These are phyloP conservation scores for Metschnikowia lachancei DNA, from an alignment of 805 yeast species.

Conservation along the genomic window DNA sequence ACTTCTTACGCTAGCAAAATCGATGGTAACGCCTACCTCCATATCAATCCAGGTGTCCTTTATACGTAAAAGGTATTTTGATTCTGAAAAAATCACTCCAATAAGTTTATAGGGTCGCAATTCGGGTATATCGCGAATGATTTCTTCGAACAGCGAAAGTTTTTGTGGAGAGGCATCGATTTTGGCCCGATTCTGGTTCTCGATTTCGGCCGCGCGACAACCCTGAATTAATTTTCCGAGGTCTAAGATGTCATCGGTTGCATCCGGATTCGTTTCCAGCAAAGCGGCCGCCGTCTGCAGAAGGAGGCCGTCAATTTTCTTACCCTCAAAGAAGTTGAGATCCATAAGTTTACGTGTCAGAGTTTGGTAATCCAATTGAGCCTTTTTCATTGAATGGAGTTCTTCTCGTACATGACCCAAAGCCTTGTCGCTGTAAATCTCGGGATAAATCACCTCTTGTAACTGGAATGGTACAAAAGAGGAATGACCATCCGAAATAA, in stretches of 20 bases:
- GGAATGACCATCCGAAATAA: slow-evolving; percentile 28
- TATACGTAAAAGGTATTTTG: slow-evolving; percentile 23
- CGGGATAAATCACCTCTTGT: slow-evolving; percentile 36
- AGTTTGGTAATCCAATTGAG: slow-evolving; percentile 20
- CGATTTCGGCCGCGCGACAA: slow-evolving; percentile 23
- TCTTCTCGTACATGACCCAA: slow-evolving; percentile 20
- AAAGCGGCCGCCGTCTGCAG: slow-evolving; percentile 23
- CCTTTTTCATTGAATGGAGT: slow-evolving; percentile 20
- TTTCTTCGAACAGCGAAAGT: slow-evolving; percentile 10
- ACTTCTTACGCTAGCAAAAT: slow-evolving; percentile 13
- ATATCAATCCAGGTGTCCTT: slow-evolving; percentile 15
- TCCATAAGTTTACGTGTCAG: slow-evolving; percentile 30
- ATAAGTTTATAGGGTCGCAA: slow-evolving; percentile 27
- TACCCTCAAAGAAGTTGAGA: slow-evolving; percentile 40
- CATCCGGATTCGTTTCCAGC: slow-evolving; percentile 17
- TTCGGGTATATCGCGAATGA: slow-evolving; percentile 8
- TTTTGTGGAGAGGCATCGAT: slow-evolving; percentile 13
- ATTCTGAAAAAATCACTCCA: slow-evolving; percentile 33
- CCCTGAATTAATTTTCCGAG: slow-evolving; percentile 22
- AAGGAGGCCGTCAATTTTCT: slow-evolving; percentile 30
- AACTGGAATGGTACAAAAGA: slow-evolving; percentile 23
- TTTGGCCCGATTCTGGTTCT: slow-evolving; percentile 22
- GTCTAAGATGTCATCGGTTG: slow-evolving; percentile 22
- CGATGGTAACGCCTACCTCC: slow-evolving; percentile 16
- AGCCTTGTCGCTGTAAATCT: slow-evolving; percentile 28